Conservation (phyloP, 106 monocot genomes). For the Dendrobium officinale region DNA sequence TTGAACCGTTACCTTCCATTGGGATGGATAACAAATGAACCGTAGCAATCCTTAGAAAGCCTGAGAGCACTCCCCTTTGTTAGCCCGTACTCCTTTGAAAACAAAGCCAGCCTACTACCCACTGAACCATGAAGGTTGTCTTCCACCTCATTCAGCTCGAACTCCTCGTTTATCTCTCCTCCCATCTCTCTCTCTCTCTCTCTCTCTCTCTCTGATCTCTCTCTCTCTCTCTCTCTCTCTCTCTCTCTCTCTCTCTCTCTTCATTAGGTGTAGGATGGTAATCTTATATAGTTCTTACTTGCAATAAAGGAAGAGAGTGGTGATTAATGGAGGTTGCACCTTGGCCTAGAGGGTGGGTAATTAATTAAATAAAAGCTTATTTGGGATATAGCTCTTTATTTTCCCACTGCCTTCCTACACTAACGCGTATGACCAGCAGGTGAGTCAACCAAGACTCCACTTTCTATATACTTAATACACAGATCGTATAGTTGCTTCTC, state of each 20-base stretch:
- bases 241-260: too few species aligned
- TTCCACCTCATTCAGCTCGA: constrained; percentile 47
- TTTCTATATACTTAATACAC: too few species aligned
- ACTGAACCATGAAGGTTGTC: constrained; percentile 46
- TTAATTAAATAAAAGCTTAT: too few species aligned
- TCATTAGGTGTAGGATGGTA: not conserved
- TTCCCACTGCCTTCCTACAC: too few species aligned
- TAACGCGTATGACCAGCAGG: too few species aligned
- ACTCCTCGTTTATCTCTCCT: constrained; percentile 34
- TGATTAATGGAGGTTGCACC: not conserved
- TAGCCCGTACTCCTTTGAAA: constrained; percentile 39
- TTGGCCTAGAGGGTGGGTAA: not conserved
- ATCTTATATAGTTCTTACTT: not conserved
- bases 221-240: not conserved
- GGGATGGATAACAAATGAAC: constrained; percentile 39
- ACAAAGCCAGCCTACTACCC: constrained; percentile 45
- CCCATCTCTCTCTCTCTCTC: constrained; percentile 6
- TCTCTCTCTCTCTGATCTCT: too few species aligned
- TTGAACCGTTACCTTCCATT: constrained; percentile 47
- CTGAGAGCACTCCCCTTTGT: constrained; percentile 16
- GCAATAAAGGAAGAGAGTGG: not conserved
- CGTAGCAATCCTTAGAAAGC: constrained; percentile 25
- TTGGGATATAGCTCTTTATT: too few species aligned
- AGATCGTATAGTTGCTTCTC: too few species aligned
- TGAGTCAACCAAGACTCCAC: too few species aligned